Percentiles rank a stretch among this genome's conserved stretches.
phyloP scores from a whole-genome alignment of 495 filamentous ascomycete genomes.

The Podospora pseudocomata region DNA sequence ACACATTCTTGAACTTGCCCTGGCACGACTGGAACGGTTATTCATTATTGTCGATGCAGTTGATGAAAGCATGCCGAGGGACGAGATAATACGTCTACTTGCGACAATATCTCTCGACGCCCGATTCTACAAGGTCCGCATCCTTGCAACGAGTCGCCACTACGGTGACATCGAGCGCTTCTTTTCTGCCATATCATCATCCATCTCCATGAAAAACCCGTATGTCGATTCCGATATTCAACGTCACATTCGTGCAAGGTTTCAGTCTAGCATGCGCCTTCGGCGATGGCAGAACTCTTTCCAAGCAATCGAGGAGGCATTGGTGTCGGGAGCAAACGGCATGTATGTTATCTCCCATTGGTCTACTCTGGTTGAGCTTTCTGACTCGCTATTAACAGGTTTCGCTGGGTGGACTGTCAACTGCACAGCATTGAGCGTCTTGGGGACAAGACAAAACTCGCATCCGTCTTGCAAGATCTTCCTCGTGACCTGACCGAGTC shows the following conservation, averaged over 20 bases:
- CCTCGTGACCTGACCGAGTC: constrained; percentile 39
- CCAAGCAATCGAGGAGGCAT: constrained; percentile 25
- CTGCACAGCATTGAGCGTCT: constrained; percentile 36
- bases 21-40: constrained; percentile 12
- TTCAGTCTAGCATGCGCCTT: constrained; percentile 24
- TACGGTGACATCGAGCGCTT: constrained; percentile 36
- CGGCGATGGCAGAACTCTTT: constrained; percentile 21
- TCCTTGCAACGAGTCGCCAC: constrained; percentile 41
- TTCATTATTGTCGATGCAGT: constrained; percentile 36
- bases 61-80: constrained; percentile 30
- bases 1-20: constrained; percentile 9
- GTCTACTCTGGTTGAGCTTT: background rate
- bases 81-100: constrained; percentile 22
- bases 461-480: constrained; percentile 27
- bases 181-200: constrained; percentile 14
- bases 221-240: constrained; percentile 31
- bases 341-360: constrained; percentile 24
- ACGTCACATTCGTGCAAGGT: constrained; percentile 27
- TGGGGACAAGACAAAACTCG: constrained; percentile 20
- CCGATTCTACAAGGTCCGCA: constrained; percentile 34
- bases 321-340: constrained; percentile 35
- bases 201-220: constrained; percentile 32
- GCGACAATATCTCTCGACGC: constrained; percentile 25
- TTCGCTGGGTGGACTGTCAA: constrained; percentile 46
- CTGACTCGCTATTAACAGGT: constrained; percentile 17